Percentiles rank a stretch among this genome's conserved stretches.
phyloP scores from a whole-genome alignment of 1,284 basidiomycete genomes.

The Apiotrichum porosum region DNA sequence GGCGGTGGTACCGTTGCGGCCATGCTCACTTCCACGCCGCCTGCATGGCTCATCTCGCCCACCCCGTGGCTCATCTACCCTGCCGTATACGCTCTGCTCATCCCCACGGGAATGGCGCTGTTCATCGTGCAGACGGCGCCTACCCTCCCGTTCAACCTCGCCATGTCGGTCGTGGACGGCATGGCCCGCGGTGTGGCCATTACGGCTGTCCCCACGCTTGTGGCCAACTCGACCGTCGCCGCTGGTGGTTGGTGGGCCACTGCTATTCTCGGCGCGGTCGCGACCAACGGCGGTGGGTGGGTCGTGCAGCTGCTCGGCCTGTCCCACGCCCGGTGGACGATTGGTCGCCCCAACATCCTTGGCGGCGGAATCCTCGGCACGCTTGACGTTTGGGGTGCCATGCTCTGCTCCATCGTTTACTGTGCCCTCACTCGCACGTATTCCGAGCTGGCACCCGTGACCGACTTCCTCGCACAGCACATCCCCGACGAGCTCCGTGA shows the following conservation, averaged over 20 bases:
- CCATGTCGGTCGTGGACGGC: constrained; percentile 30
- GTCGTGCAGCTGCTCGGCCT: constrained; percentile 31
- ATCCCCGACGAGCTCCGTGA: constrained; percentile 17
- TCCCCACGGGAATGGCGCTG: constrained; percentile 27
- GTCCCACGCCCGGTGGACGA: constrained; percentile 24
- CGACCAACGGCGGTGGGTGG: constrained; percentile 34
- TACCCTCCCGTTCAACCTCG: constrained; percentile 27
- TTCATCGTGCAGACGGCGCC: constrained; percentile 27
- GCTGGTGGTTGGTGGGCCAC: constrained; percentile 22
- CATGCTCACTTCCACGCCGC: constrained; percentile 35
- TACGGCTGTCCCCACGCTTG: constrained; percentile 7
- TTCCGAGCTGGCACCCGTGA: constrained; percentile 8
- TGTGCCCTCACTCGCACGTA: constrained; percentile 14
- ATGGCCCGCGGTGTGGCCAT: constrained; percentile 31
- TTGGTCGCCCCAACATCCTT: constrained; percentile 28
- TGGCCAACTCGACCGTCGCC: neutral
- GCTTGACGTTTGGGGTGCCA: constrained; percentile 37
- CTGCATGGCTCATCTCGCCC: constrained; percentile 39
- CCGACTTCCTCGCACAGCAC: constrained; percentile 8
- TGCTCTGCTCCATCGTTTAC: constrained; percentile 24
- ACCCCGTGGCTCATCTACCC: constrained; percentile 39
- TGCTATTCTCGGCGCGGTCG: constrained; percentile 31
- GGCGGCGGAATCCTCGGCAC: constrained; percentile 29
- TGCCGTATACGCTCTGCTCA: constrained; percentile 27
- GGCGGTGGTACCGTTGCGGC: constrained; percentile 38